Percentiles rank a stretch among this genome's conserved stretches.
These are phyloP conservation scores for Dendrocalamus sinicus DNA, from an alignment of 176 grass and related monocot species.

Conservation along the genomic window DNA sequence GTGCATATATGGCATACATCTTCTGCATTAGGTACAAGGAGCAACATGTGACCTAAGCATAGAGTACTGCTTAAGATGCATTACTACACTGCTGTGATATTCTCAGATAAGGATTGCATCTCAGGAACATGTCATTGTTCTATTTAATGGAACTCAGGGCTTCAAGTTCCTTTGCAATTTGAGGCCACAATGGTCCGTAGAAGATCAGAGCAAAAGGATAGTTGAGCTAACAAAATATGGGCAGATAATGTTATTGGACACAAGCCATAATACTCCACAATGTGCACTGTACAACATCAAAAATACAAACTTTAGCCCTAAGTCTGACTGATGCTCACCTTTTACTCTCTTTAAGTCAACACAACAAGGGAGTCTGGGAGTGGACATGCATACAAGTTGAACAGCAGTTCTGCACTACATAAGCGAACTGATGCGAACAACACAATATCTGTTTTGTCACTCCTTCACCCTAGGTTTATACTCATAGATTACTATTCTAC, in stretches of 20 bases:
- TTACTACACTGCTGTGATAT: background rate
- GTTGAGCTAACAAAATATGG: slow-evolving; percentile 9
- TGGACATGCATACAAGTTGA: background rate
- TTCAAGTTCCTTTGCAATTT: slow-evolving; percentile 16
- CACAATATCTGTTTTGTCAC: background rate
- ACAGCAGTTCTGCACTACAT: background rate
- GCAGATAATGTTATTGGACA: background rate
- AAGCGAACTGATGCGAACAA: background rate
- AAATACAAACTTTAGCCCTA: background rate
- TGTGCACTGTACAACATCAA: slow-evolving; percentile 2
- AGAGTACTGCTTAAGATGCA: background rate
- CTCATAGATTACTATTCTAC: background rate
- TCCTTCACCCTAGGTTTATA: slow-evolving; percentile 5
- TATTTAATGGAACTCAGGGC: slow-evolving; percentile 23
- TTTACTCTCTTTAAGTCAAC: background rate
- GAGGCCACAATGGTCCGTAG: background rate
- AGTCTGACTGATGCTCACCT: background rate
- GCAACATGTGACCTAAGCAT: slow-evolving; percentile 10
- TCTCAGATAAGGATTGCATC: background rate
- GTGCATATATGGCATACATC: background rate
- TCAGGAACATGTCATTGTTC: background rate
- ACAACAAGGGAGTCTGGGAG: background rate
- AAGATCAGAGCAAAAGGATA: background rate
- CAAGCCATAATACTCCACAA: background rate
- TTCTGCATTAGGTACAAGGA: background rate